Base-by-base conservation (phyloP, 495 filamentous ascomycete genomes). In the Penicillium paxilli region DNA sequence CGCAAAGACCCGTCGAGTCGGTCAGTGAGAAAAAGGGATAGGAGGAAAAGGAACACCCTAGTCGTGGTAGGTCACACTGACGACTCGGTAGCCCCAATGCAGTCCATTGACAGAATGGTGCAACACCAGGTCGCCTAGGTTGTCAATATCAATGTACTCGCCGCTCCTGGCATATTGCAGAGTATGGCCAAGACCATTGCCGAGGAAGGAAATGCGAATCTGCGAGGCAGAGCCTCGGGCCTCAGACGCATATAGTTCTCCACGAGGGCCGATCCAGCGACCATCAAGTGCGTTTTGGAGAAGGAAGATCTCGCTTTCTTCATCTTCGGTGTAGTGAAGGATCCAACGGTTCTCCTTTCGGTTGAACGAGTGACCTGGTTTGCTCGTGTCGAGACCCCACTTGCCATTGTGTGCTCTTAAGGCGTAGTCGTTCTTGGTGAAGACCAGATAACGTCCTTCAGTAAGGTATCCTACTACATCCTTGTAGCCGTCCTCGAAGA, bases 401-500 rank as follows among this genome's bases (percentile, higher is more conserved):
- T 46, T 38, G 25, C 73, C 72, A 19, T 62, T 70, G 8, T 73
- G 59, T 5, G 68, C 70, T 42, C 40, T 7, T n/a, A 74, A 58
- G 5, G 71, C 71, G 10, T 45, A 47, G 4, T 67, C 59, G 32
- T 52, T 70, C 40, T 58, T 62, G 51, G 73, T 71, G 28, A 73
- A 69, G 23, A 65, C 63, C 14, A 76, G 46, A 35, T 74, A 74
- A n/a, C 80, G 77, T 12, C 80, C 80, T 51, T 83, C 80, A 11
- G 80, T 82, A 30, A 83, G 57, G 24, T 72, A 69, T 9, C 80
- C 80, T 7, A 81, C 64, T n/a, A 76, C 67, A 37, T 72, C 59
- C 64, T 82, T 82, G 66, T 73, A 82, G 4, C 80, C 80, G 26
- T 80, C 62, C 49, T 83, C 79, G 32, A 74, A 74, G 46, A 48